A percentile compares a stretch with the other conserved stretches of the same genome.
Conservation (phyloP, 371 early-diverging fungal genomes). For the Gilbertella persicaria region DNA sequence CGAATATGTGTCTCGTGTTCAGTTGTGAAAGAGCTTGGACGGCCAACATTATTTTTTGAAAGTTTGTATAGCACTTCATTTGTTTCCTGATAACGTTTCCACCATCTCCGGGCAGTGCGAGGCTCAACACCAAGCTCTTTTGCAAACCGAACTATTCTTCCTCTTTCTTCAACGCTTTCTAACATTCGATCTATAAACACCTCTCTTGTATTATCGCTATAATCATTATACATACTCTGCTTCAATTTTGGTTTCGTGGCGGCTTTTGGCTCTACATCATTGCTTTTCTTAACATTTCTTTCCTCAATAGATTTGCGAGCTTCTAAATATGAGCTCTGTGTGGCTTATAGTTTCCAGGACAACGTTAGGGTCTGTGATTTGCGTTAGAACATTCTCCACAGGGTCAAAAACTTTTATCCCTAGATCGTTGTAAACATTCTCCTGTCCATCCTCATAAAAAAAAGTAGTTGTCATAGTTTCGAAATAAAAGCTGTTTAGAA, state of each 20-base stretch:
- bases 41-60: slow-evolving; percentile 10
- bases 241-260: slow-evolving; percentile 12
- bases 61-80: slow-evolving; percentile 11
- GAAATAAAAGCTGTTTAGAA: slow-evolving; percentile 4
- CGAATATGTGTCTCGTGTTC: slow-evolving; percentile 10
- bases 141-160: slow-evolving; percentile 3
- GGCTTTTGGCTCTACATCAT: slow-evolving; percentile 10
- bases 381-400: slow-evolving; percentile 14
- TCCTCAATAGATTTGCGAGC: slow-evolving; percentile 9
- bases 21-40: slow-evolving; percentile 5
- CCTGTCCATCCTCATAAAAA: slow-evolving; percentile 15
- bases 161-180: slow-evolving; percentile 15
- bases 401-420: slow-evolving; percentile 16
- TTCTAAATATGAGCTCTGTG: slow-evolving; percentile 13
- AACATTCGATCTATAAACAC: slow-evolving; percentile 14
- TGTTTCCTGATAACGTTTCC: slow-evolving; percentile 13
- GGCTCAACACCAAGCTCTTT: slow-evolving; percentile 10
- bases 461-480: slow-evolving; percentile 7
- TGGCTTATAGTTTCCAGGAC: slow-evolving; percentile 18
- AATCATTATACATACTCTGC: slow-evolving; percentile 13
- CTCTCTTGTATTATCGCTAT: slow-evolving; percentile 14
- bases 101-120: slow-evolving; percentile 13
- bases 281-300: slow-evolving; percentile 10
- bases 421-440: slow-evolving; percentile 13
- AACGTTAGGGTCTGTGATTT: slow-evolving; percentile 13